Conservation (phyloP, 2,329 filamentous ascomycete genomes). For the Chaetomiaceae sp. region DNA sequence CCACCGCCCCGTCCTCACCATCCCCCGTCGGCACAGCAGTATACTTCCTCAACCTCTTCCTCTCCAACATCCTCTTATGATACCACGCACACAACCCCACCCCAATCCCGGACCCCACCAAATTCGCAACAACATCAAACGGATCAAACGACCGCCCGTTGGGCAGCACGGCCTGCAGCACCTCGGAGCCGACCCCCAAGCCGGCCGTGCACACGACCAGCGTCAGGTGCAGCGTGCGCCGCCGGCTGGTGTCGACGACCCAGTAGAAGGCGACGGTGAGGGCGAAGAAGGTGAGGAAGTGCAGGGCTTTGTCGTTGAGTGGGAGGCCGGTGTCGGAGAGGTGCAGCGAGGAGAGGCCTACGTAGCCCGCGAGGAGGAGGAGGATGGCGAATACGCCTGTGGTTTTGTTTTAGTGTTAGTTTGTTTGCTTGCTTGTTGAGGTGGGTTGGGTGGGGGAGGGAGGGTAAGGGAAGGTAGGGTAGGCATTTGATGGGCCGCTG, state of each 20-base stretch:
- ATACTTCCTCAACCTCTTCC: slow-evolving; percentile 72
- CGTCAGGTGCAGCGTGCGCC: slow-evolving; percentile 79
- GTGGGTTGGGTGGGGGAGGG: neutral
- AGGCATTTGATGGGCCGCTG: too few relatives aligned
- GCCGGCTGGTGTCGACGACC: slow-evolving; percentile 86
- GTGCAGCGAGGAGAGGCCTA: slow-evolving; percentile 66
- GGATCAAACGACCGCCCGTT: slow-evolving; percentile 69
- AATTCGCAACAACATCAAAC: slow-evolving; percentile 83
- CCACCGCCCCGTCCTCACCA: slow-evolving; percentile 54
- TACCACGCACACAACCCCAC: slow-evolving; percentile 82
- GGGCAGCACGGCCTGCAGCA: slow-evolving; percentile 69
- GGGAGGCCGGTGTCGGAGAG: slow-evolving; percentile 37
- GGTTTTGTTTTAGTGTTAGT: neutral
- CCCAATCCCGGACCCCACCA: slow-evolving; percentile 69
- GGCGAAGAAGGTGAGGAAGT: slow-evolving; percentile 83
- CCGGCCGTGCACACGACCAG: slow-evolving; percentile 70
- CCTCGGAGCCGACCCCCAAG: slow-evolving; percentile 69
- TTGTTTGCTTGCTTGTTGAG: too few relatives aligned
- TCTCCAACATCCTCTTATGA: slow-evolving; percentile 90
- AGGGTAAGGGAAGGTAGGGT: neutral
- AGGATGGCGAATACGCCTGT: slow-evolving; percentile 66
- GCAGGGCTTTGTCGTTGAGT: slow-evolving; percentile 86
- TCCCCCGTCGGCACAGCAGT: slow-evolving; percentile 61
- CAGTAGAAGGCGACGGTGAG: slow-evolving; percentile 91
- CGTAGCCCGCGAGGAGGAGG: slow-evolving; percentile 70